A percentile compares a stretch with the other conserved stretches of the same genome.
phyloP scores from a whole-genome alignment of 306 rosid species.

The Cucumis melo region DNA sequence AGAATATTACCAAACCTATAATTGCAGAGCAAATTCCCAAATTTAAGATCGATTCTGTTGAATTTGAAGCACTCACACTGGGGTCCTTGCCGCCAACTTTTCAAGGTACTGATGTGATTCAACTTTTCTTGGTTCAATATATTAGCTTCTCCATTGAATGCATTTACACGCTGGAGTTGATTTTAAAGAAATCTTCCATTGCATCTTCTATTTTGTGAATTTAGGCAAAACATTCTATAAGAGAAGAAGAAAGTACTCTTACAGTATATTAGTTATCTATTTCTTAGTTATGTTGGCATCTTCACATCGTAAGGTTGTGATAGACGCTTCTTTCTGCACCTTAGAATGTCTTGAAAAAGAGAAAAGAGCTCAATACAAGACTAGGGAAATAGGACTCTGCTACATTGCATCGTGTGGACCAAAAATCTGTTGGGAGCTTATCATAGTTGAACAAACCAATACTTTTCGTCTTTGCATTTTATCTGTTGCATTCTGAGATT shows the following conservation, averaged over 20 bases:
- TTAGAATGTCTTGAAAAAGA: not conserved
- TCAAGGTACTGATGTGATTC: conserved; percentile 42
- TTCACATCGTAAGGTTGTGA: not conserved
- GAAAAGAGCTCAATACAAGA: not conserved
- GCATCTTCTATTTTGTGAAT: not conserved
- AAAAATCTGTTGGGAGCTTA: not conserved
- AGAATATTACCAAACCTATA: conserved; percentile 58
- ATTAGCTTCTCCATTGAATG: not conserved
- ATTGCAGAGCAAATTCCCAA: conserved; percentile 75
- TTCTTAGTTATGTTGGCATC: not conserved
- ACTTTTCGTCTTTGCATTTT: not conserved
- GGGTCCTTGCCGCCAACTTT: conserved; percentile 84
- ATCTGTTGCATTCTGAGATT: not conserved
- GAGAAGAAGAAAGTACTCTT: not conserved
- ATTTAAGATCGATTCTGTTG: conserved; percentile 66
- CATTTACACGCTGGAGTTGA: not conserved
- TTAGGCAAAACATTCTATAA: not conserved
- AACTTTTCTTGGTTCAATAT: conserved; percentile 2
- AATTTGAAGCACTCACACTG: conserved; percentile 58
- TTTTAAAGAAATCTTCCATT: not conserved
- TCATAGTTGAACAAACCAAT: not conserved
- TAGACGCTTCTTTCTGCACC: not conserved
- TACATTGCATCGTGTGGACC: not conserved
- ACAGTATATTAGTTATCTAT: not conserved
- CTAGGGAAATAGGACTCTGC: not conserved